Evolutionary conservation across 768 basidiomycete species (phyloP), one percentile per base, ranked within the genome.

Genomic region (Lactifluus hygrophoroides): DNA sequence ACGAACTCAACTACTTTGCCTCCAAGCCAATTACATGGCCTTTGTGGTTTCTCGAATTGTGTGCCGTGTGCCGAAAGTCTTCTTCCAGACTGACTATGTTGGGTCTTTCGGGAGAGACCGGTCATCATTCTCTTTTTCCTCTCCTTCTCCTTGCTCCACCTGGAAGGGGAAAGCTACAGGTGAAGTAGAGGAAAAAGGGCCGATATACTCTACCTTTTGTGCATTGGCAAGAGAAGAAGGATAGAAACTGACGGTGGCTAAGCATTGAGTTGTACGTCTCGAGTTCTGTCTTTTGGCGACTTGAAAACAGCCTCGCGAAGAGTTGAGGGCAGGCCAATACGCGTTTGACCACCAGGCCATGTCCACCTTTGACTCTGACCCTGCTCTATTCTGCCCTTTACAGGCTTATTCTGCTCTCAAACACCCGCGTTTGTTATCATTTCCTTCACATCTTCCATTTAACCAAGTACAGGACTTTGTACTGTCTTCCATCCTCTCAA

Each of bases 11-110:
- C 85, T 74, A 77, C 75, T 63, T 75, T 70, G 32, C 71, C 74
- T 61, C 81, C 80, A 9, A 91, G 73, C 83, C 85, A 90, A 56
- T 84, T 82, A 42, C 76, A 73, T 27, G 84, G 79, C 32, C 61
- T 46, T 37, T 42, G 43, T 9, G 56, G 48, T 34, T 55, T 40
- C 48, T 51, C 61, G 10, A 55, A 64, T 30, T 62, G 61, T 30
- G 46, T 58, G n/a, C 61, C 63, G 61, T 30, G 46, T 58, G n/a
- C 61, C 63, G 38, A 48, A 19, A 10, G 46, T 58, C 46, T 40
- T 38, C 27, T 51, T 48, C 63, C 63, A 64, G 21, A 43, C 47
- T 9, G 43, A 10, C 43, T 16, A 55, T 1, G 49, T 13, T 25
- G 59, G 46, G 32, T 61, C 55, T 6, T 34, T 44, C 21, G 49